These are phyloP conservation scores for Knoxia roxburghii DNA, from an alignment of 257 asterid genomes.

Conservation along the genomic window DNA sequence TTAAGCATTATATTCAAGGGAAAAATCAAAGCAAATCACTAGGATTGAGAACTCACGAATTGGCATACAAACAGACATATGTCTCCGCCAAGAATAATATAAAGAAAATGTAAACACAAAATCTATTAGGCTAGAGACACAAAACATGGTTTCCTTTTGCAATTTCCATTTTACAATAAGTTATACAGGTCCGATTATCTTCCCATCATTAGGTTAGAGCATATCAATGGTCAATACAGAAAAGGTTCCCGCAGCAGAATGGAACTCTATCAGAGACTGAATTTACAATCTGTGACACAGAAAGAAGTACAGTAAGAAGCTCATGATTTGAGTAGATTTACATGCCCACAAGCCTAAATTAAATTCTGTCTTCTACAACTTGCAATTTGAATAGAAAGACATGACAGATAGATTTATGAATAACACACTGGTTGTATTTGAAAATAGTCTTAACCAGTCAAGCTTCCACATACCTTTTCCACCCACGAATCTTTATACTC, in stretches of 20 bases:
- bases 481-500: constrained; percentile 99
- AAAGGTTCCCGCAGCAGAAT: neutral
- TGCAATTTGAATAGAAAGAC: neutral
- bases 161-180: no score
- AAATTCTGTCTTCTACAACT: neutral
- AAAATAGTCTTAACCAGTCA: neutral
- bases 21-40: neutral
- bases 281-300: neutral
- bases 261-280: neutral
- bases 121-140: neutral
- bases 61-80: neutral
- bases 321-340: neutral
- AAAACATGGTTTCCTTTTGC: neutral
- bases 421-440: neutral
- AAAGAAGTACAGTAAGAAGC: neutral
- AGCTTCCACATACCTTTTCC: constrained; percentile 64
- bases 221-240: neutral
- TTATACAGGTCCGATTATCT: neutral
- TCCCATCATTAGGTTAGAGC: neutral
- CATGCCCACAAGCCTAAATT: neutral
- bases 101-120: neutral
- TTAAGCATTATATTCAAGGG: neutral
- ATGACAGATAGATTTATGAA: neutral
- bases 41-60: neutral
- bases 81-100: neutral